These are phyloP conservation scores for Cymodocea nodosa DNA, from an alignment of 116 monocot genomes.

Conservation along the genomic window DNA sequence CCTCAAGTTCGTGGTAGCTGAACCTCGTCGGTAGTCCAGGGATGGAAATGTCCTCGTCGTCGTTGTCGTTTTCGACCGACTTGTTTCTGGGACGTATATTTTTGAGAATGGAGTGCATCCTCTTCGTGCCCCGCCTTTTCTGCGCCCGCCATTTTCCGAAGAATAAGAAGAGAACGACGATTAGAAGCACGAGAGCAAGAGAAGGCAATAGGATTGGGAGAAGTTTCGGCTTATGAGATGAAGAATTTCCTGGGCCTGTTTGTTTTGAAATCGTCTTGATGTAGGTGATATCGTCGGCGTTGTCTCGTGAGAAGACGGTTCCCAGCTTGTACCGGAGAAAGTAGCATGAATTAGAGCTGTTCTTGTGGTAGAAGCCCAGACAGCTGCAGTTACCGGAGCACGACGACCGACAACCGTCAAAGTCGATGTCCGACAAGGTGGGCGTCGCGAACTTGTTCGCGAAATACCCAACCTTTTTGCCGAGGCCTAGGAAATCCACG, in stretches of 20 bases:
- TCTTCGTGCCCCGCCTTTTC: slow-evolving; percentile 1
- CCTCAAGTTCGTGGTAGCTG: slow-evolving; percentile 39
- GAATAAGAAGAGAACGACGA: slow-evolving; percentile 19
- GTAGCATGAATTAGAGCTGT: slow-evolving; percentile 42
- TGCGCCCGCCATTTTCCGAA: slow-evolving; percentile 12
- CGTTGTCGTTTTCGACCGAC: slow-evolving; percentile 10
- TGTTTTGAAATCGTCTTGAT: slow-evolving; percentile 23
- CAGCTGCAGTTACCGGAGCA: slow-evolving; percentile 65
- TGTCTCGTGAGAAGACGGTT: slow-evolving; percentile 15
- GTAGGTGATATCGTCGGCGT: slow-evolving; percentile 17
- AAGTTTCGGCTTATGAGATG: slow-evolving; percentile 1
- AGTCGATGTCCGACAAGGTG: slow-evolving; percentile 9
- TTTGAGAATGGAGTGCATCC: neutral
- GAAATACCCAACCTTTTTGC: slow-evolving; percentile 28
- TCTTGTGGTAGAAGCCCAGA: slow-evolving; percentile 48
- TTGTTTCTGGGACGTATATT: neutral
- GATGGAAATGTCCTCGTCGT: slow-evolving; percentile 38
- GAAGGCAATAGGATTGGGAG: slow-evolving; percentile 45
- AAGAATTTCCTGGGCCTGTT: neutral
- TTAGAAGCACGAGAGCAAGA: slow-evolving; percentile 29
- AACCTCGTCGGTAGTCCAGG: slow-evolving; percentile 71
- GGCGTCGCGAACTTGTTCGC: slow-evolving; percentile 28
- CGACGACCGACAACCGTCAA: slow-evolving; percentile 23
- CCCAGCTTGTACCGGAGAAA: slow-evolving; percentile 42
- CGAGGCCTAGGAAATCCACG: slow-evolving; percentile 21